Base-by-base conservation (phyloP, 2,329 filamentous ascomycete species). In the Pyricularia pennisetigena region DNA sequence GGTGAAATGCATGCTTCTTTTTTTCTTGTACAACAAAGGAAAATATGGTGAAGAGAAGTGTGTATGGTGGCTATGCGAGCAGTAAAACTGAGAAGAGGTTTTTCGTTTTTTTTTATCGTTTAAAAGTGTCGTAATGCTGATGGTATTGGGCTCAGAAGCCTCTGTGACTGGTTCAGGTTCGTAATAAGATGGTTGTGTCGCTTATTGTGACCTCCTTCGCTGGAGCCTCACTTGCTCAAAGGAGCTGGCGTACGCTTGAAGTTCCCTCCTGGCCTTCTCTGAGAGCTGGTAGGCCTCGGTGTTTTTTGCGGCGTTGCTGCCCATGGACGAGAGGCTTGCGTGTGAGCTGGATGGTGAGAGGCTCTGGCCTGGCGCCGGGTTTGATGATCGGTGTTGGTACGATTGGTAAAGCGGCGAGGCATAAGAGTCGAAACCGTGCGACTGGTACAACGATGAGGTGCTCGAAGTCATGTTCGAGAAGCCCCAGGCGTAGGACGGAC, bases 181-280 rank as follows among this genome's bases (percentile, higher is more conserved):
- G 1, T 16, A 8, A 2, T 23, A 62, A 64, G 4, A 10, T 16
- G 23, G 59, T 12, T 23, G 41, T 20, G 8, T 70, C 61, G 68
- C 70, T 75, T 83, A 87, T 75, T 83, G 82, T 32, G 85, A 84
- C 80, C 88, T 79, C 74, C 85, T 80, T 72, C 85, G 83, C 74
- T 86, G 84, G 68, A 82, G 76, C 70, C 91, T 86, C 69, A 90
- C 89, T 72, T 93, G 91, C 78, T 97, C 94, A 76, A 97, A 97
- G 2, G 91, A 93, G 75, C 90, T 91, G 72, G 92, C 91, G 78
- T 97, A 97, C 72, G 90, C 90, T 75, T 90, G 88, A 49, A 97
- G 86, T 77, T 97, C 93, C 78, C 87, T 88, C 74, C 88, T 88
- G 30, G 91, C 89, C 78, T 91, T 90, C 71, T 91, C 88, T 3